phyloP scores from a whole-genome alignment of 208 protist genomes.

The Vickermania ingenoplastis region DNA sequence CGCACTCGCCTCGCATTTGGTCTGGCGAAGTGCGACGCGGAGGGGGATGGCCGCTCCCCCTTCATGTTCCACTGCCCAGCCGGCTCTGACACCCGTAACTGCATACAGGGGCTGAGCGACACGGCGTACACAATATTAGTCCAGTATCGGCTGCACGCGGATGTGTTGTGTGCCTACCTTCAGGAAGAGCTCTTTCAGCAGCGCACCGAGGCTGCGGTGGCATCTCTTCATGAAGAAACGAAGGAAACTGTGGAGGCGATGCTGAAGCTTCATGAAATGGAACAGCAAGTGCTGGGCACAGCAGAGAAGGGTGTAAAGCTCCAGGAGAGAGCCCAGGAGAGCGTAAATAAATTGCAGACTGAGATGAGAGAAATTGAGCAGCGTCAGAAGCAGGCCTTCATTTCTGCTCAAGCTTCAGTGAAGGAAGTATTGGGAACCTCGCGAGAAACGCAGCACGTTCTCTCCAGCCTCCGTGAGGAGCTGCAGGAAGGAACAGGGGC shows the following conservation, averaged over 20 bases:
- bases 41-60: constrained; percentile 37
- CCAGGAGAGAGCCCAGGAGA: constrained; percentile 24
- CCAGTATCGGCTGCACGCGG: constrained; percentile 79
- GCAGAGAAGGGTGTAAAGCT: constrained; percentile 12
- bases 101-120: constrained; percentile 48
- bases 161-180: constrained; percentile 72
- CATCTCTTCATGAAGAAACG: constrained; percentile 33
- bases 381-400: too few species aligned
- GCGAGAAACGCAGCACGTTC: not conserved
- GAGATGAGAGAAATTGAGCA: not conserved
- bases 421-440: not conserved
- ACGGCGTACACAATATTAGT: constrained; percentile 60
- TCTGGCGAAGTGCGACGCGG: constrained; percentile 66
- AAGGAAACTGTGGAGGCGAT: constrained; percentile 24
- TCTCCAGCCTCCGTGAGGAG: not conserved
- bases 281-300: constrained; percentile 14
- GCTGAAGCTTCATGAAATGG: constrained; percentile 18
- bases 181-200: constrained; percentile 83
- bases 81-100: constrained; percentile 14
- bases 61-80: constrained; percentile 1
- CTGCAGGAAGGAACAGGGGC: not conserved
- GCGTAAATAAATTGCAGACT: constrained; percentile 6
- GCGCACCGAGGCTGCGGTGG: constrained; percentile 64
- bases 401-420: not conserved
- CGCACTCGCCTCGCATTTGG: constrained; percentile 61